Evolutionary conservation across 2,329 filamentous ascomycete genomes (phyloP), one percentile per base, ranked within the genome.

Genomic region (Aspergillus neotritici): DNA sequence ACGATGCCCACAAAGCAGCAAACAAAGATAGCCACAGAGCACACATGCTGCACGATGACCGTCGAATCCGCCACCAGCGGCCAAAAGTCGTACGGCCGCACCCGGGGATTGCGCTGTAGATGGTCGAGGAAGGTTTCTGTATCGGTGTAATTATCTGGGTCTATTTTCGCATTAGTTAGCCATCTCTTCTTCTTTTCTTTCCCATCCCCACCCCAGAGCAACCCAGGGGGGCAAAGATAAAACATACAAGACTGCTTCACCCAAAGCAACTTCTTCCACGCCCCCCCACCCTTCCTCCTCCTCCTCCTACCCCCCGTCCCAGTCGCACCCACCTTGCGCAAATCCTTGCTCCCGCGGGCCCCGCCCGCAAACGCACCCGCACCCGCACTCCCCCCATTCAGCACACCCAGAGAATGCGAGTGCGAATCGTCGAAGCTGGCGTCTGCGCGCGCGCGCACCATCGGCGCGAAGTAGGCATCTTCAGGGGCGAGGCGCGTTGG

Each of bases 81-180:
- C 91, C 93, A 98, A 68, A 98, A 98, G 61, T 97, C 90, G 66
- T 98, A 98, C 0, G 91, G 91, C 53, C 93, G 85, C 40, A 97
- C 78, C 32, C 90, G 83, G 4, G 91, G 91, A 64, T 98, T 98
- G 37, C 90, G 82, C 66, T 98, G 91, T 13, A 98, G 80, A 57
- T 94, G 89, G 62, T 96, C 91, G 53, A 98, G 83, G 58, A 98
- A 98, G 1, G 93, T 97, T 47, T 87, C 87, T 62, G 93, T 89
- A 63, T 98, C 93, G 32, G 93, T 97, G 64, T 97, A 97, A 66
- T 98, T 98, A 66, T 98, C 93, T n/a, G 93, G 90, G 62, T 94
- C 87, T 90, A 54, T 29, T 33, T 21, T 15, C 11, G 9, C n/a
- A 29, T 37, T 17, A 44, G 31, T n/a, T n/a, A n/a, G n/a, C n/a